phyloP scores from a whole-genome alignment of 2,329 filamentous ascomycete species.

The Aspergillus sp. region DNA sequence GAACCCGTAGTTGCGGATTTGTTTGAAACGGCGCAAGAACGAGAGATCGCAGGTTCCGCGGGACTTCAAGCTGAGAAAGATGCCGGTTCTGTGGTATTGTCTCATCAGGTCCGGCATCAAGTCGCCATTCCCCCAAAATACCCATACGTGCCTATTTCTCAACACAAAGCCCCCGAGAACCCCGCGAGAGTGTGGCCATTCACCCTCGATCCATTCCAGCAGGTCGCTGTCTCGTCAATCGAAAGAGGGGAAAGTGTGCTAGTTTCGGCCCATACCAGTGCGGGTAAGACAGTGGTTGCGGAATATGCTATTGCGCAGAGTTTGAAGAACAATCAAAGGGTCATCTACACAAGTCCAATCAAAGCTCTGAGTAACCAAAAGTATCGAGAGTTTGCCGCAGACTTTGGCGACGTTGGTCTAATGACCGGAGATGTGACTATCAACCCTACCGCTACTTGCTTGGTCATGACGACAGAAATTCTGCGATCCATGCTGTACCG shows the following conservation, averaged over 20 bases:
- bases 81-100: conserved; percentile 68
- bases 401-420: conserved; percentile 94
- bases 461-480: conserved; percentile 99
- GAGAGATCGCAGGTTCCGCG: conserved; percentile 79
- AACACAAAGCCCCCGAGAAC: conserved; percentile 85
- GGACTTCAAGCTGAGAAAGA: conserved; percentile 66
- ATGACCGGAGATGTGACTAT: conserved; percentile 99
- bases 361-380: conserved; percentile 99
- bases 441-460: conserved; percentile 94
- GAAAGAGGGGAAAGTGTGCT: conserved; percentile 94
- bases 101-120: conserved; percentile 98
- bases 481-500: conserved; percentile 96
- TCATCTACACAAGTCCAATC: conserved; percentile 99
- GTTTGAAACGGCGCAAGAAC: conserved; percentile 91
- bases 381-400: conserved; percentile 90
- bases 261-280: conserved; percentile 95
- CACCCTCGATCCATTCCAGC: conserved; percentile 95
- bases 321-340: conserved; percentile 93
- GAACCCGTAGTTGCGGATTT: conserved; percentile 86
- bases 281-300: conserved; percentile 96
- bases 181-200: conserved; percentile 85
- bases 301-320: conserved; percentile 98
- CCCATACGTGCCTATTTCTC: conserved; percentile 89
- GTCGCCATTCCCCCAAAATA: conserved; percentile 93
- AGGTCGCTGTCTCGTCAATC: conserved; percentile 90